Conservation (phyloP, 495 filamentous ascomycete genomes). For the Xylaria palmicola region DNA sequence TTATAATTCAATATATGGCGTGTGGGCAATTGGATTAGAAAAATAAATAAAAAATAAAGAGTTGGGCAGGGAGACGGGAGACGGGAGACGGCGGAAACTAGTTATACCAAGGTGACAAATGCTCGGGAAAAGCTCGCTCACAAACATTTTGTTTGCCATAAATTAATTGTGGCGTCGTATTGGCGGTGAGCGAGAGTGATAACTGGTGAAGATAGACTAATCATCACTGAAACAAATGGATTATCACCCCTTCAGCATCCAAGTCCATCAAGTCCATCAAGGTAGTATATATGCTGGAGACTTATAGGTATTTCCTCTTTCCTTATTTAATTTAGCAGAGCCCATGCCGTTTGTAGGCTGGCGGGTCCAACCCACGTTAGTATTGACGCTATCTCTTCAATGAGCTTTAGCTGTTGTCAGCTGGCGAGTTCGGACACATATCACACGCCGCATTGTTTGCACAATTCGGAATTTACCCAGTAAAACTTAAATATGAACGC, state of each 20-base stretch:
- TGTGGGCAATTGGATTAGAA: no score
- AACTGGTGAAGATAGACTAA: not conserved
- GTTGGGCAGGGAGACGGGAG: not conserved
- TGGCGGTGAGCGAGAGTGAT: constrained; percentile 7
- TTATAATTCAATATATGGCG: no score
- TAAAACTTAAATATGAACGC: not conserved
- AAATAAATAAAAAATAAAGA: no score
- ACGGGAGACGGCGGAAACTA: not conserved
- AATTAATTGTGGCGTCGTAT: constrained; percentile 6
- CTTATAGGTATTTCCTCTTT: not conserved
- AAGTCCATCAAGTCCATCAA: not conserved
- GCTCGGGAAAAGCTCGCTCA: not conserved
- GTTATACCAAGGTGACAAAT: not conserved
- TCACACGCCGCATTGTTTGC: not conserved
- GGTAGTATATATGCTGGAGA: not conserved
- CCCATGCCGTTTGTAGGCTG: not conserved
- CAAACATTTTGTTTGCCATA: not conserved
- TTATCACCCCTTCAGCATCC: not conserved
- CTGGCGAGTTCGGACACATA: not conserved
- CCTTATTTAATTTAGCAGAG: not conserved
- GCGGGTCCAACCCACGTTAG: not conserved
- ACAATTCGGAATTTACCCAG: not conserved
- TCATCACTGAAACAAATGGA: not conserved
- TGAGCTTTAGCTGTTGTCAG: not conserved
- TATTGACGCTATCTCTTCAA: not conserved